These are phyloP conservation scores for Sphenostylis stenocarpa DNA, from an alignment of 306 rosid genomes.

Conservation along the genomic window DNA sequence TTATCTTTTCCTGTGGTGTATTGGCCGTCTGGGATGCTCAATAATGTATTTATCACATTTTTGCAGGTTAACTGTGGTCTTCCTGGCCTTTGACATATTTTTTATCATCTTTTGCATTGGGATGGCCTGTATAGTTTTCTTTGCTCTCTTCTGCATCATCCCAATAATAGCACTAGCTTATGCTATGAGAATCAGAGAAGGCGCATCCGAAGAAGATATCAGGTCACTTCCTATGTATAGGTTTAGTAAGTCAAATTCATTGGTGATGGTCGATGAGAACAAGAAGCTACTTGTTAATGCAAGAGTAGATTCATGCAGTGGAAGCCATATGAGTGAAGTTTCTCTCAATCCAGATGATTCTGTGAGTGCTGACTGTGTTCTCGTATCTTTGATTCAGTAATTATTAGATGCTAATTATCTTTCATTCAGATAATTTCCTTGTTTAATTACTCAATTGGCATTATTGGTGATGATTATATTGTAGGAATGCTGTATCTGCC, in stretches of 20 bases:
- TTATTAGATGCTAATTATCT: background rate
- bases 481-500: slow-evolving; percentile 89
- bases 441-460: background rate
- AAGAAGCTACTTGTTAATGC: slow-evolving; percentile 41
- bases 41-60: slow-evolving; percentile 17
- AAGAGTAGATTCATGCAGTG: slow-evolving; percentile 41
- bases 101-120: slow-evolving; percentile 77
- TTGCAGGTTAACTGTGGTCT: slow-evolving; percentile 88
- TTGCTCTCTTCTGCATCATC: slow-evolving; percentile 70
- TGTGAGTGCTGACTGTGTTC: slow-evolving; percentile 51
- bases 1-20: background rate
- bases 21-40: background rate
- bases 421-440: too few relatives aligned
- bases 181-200: slow-evolving; percentile 73
- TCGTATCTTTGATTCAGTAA: slow-evolving; percentile 6
- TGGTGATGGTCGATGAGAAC: slow-evolving; percentile 38
- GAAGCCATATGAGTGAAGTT: slow-evolving; percentile 46
- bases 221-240: slow-evolving; percentile 69
- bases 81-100: slow-evolving; percentile 81
- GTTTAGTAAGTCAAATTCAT: slow-evolving; percentile 53
- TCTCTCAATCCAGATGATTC: slow-evolving; percentile 79
- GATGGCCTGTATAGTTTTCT: slow-evolving; percentile 69
- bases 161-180: slow-evolving; percentile 72
- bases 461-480: slow-evolving; percentile 11
- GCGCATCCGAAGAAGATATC: slow-evolving; percentile 85